Base-by-base conservation (phyloP, 768 basidiomycete genomes). In the Mrakia blollopis region DNA sequence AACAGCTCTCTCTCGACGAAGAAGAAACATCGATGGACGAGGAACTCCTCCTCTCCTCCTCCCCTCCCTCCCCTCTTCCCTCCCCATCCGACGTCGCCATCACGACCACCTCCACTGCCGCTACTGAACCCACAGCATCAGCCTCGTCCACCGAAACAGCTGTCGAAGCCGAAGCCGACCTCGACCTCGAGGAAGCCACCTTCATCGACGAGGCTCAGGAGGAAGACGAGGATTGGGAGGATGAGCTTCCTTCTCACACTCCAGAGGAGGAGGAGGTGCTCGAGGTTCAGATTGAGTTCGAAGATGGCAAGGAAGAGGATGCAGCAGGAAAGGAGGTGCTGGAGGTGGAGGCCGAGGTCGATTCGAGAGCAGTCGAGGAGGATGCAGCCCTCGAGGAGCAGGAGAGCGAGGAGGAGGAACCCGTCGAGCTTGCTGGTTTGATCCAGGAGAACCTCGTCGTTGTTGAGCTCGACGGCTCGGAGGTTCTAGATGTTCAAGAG, bases 121-220 rank as follows among this genome's bases (percentile, higher is more conserved):
- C 47, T 18, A 50, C 1, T 18, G 47, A 16, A 50, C 47, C 18
- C 16, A 2, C 47, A n/a, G n/a, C n/a, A n/a, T n/a, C 47, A 50
- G 2, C 5, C 47, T 50, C 47, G 1, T 2, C 47, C 7, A 18
- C 47, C 4, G 47, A 50, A 50, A 18, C 18, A 50, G 47, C 18
- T 50, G 16, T 50, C 18, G 32, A 65, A 18, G 10, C 23, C 61
- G 61, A 62, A 30, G 32, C 8, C 9, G 39, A 41, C 28, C 14
- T 50, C 47, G 47, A 50, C 47, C 16, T 50, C 16, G 47, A 50
- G 30, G 68, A 30, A 41, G 37, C 68, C 18, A 69, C 37, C 39
- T 50, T 69, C 39, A n/a, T 69, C 68, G 68, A 69, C 68, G 39
- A 69, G 23, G 30, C 47, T 50, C 47, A 50, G 18, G 47, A 50